These are phyloP conservation scores for Bacidia rubella DNA, from an alignment of 495 filamentous ascomycete species.

Conservation along the genomic window DNA sequence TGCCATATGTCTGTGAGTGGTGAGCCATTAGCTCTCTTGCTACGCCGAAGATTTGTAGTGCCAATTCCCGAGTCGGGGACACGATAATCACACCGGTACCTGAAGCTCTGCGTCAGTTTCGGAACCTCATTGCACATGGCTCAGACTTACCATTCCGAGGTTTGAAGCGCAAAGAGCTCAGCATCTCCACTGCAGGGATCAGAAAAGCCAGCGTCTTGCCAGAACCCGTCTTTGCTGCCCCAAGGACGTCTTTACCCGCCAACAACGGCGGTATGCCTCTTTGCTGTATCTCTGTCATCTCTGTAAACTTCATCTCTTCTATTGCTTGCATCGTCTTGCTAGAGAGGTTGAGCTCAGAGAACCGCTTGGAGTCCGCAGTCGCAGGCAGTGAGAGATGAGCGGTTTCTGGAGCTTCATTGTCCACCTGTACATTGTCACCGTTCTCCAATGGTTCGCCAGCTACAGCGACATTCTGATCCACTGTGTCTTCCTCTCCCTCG, in stretches of 20 bases:
- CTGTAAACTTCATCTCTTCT: slow-evolving; percentile 79
- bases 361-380: slow-evolving; percentile 43
- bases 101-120: slow-evolving; percentile 6
- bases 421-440: slow-evolving; percentile 13
- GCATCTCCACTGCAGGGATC: slow-evolving; percentile 91
- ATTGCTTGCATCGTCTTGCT: slow-evolving; percentile 81
- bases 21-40: slow-evolving; percentile 79
- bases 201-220: slow-evolving; percentile 94
- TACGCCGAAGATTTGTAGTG: slow-evolving; percentile 91
- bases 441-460: slow-evolving; percentile 11
- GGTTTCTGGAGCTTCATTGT: slow-evolving; percentile 21
- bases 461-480: background rate
- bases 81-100: slow-evolving; percentile 62
- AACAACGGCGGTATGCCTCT: slow-evolving; percentile 76
- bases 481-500: background rate
- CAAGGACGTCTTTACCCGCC: slow-evolving; percentile 84
- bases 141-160: slow-evolving; percentile 42
- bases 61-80: slow-evolving; percentile 78
- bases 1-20: slow-evolving; percentile 87
- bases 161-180: slow-evolving; percentile 73
- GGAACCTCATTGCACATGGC: background rate
- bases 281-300: slow-evolving; percentile 92
- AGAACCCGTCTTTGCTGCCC: slow-evolving; percentile 91
- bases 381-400: slow-evolving; percentile 43
- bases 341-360: slow-evolving; percentile 73